Percentiles rank a stretch among this genome's conserved stretches.
phyloP scores from a whole-genome alignment of 208 protist species.

The Trypanosoma melophagium region DNA sequence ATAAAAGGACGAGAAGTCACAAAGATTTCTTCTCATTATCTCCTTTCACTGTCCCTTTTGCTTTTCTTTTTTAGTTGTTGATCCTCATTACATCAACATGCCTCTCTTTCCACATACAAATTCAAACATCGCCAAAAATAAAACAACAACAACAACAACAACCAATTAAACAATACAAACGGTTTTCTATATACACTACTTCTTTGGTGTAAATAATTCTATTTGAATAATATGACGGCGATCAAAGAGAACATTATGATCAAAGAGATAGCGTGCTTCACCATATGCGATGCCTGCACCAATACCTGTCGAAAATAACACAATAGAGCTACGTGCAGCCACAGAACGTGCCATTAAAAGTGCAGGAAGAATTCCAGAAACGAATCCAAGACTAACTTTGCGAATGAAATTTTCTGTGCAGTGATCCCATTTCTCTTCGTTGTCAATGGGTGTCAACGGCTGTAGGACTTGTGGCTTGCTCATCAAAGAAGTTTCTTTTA shows the following conservation, averaged over 20 bases:
- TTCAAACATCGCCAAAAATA: background rate
- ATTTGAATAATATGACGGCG: constrained; percentile 69
- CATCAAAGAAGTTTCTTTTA: background rate
- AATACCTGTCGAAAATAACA: constrained; percentile 71
- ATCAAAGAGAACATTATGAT: constrained; percentile 87
- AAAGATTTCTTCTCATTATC: background rate
- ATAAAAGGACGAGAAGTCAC: background rate
- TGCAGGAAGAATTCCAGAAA: constrained; percentile 61
- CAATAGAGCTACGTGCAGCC: constrained; percentile 52
- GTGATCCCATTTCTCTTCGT: constrained; percentile 90
- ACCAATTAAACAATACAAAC: too few species aligned
- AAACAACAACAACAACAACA: background rate
- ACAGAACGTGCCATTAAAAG: constrained; percentile 75
- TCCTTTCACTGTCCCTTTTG: background rate
- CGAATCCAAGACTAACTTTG: constrained; percentile 83
- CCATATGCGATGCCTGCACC: constrained; percentile 84
- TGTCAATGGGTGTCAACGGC: constrained; percentile 30
- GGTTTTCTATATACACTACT: constrained; percentile 5
- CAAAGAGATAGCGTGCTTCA: constrained; percentile 87
- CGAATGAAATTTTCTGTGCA: constrained; percentile 81
- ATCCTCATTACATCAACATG: background rate
- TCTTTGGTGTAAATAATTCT: constrained; percentile 31
- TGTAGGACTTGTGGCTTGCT: background rate
- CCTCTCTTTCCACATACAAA: background rate
- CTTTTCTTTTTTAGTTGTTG: background rate